phyloP scores from a whole-genome alignment of 345 rosid species.

The Lepidium didymum region DNA sequence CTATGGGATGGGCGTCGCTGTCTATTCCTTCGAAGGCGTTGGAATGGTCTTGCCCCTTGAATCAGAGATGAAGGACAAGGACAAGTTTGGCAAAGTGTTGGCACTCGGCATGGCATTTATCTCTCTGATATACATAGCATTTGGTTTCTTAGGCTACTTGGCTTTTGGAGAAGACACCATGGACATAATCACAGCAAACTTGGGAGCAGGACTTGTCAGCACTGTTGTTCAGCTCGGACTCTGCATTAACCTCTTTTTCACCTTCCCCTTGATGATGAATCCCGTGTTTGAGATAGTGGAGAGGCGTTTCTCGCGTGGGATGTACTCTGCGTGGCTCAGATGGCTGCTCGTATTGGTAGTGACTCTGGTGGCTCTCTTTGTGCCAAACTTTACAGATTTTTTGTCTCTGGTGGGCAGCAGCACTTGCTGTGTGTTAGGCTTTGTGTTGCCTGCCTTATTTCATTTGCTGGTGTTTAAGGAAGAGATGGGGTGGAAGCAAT shows the following conservation, averaged over 20 bases:
- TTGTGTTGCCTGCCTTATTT: constrained; percentile 71
- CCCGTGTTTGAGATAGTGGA: constrained; percentile 85
- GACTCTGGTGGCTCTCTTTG: constrained; percentile 56
- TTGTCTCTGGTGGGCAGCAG: constrained; percentile 87
- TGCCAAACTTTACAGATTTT: constrained; percentile 86
- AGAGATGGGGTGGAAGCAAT: constrained; percentile 57
- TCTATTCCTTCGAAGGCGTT: constrained; percentile 71
- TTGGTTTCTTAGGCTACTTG: constrained; percentile 68
- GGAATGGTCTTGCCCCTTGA: constrained; percentile 79
- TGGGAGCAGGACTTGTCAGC: constrained; percentile 58
- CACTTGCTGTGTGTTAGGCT: constrained; percentile 71
- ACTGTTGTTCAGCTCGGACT: constrained; percentile 67
- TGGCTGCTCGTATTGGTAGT: constrained; percentile 65
- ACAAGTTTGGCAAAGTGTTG: constrained; percentile 49
- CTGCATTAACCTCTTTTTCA: constrained; percentile 74
- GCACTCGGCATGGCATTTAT: constrained; percentile 51
- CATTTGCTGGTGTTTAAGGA: constrained; percentile 80
- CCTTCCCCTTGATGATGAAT: constrained; percentile 92
- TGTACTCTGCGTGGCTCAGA: constrained; percentile 69
- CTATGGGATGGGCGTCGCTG: constrained; percentile 77
- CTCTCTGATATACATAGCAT: constrained; percentile 51
- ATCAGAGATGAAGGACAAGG: constrained; percentile 53
- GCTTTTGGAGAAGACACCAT: constrained; percentile 66
- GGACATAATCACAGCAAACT: constrained; percentile 73
- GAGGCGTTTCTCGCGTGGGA: constrained; percentile 55